Evolutionary conservation across 306 rosid species (phyloP), one percentile per base, ranked within the genome.

Genomic region (Pterocarpus santalinus): DNA sequence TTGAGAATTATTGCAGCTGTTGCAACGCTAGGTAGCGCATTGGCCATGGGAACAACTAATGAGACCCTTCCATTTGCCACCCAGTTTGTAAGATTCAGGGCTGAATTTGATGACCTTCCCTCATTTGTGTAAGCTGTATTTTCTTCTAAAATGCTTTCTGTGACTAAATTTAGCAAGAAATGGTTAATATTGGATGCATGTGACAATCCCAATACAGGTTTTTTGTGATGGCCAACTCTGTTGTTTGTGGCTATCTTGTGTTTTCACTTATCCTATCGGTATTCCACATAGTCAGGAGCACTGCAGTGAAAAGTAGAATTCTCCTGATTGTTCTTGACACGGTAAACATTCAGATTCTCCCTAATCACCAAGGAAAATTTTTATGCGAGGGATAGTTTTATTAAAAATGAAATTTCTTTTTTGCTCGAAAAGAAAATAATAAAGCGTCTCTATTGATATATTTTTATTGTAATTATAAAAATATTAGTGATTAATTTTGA

Each of bases 181-280:
- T 67, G 17, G 16, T 39, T 68, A 60, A 75, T 51, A 6, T 34
- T 16, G 64, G 72, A 63, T 62, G 62, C 65, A 43, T 70, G 30
- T 83, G 67, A 72, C 2, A 9, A 72, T 78, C 73, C 44, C 72
- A 46, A 56, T 78, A 2, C 89, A 92, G 97, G 90, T 88, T 87
- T 64, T 92, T 90, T 84, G 92, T 92, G 88, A 9, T 73, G 61
- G 91, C 62, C n/a, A 92, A 92, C 73, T 69, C 92, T n/a, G 11
- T 88, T 81, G 91, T 87, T 11, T 85, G 88, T 71, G 91, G 82
- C 36, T 92, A 92, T 73, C 90, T 92, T 49, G 89, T 66, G 68
- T 82, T 92, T 44, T 92, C 94, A 36, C 82, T 88, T 53, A 57
- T 85, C 14, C 5, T 82, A 7, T 92, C 97, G 7, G 6, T 84